These are phyloP conservation scores for Brassica nigra DNA, from an alignment of 345 rosid genomes.

Conservation along the genomic window DNA sequence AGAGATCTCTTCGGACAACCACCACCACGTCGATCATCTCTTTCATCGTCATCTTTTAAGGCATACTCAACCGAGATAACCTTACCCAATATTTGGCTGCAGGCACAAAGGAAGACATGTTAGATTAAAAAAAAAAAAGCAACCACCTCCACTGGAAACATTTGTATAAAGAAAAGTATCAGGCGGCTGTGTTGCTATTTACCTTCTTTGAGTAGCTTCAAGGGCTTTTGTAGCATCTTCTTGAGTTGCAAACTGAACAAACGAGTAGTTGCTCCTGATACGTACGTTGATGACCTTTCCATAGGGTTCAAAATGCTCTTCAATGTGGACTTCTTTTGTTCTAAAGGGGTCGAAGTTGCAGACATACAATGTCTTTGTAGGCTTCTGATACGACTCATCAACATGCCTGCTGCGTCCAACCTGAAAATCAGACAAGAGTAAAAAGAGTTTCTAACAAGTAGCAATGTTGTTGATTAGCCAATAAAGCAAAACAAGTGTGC, in stretches of 20 bases:
- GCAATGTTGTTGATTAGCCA: not conserved
- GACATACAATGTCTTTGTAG: conserved; percentile 83
- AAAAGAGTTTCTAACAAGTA: not conserved
- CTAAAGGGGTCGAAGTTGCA: conserved; percentile 76
- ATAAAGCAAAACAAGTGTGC: conserved; percentile 37
- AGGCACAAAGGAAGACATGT: not conserved
- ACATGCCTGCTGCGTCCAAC: conserved; percentile 73
- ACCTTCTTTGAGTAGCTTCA: conserved; percentile 78
- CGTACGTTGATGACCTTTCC: conserved; percentile 73
- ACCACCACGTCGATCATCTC: conserved; percentile 52
- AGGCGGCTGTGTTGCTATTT: not conserved
- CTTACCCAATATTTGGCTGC: conserved; percentile 79
- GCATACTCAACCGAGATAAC: conserved; percentile 89
- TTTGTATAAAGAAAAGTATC: not conserved
- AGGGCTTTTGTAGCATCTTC: conserved; percentile 87
- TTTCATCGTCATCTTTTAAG: conserved; percentile 67
- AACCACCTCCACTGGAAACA: not conserved
- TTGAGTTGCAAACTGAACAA: conserved; percentile 82
- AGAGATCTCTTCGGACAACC: conserved; percentile 69
- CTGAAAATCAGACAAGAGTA: conserved; percentile 38
- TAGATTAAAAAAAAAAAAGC: not conserved
- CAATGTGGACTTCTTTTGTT: conserved; percentile 66
- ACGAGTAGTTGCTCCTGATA: conserved; percentile 76
- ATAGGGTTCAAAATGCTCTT: conserved; percentile 69
- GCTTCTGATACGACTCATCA: conserved; percentile 60